These are phyloP conservation scores for Penicillium sp. DNA, from an alignment of 2,329 filamentous ascomycete genomes.

Conservation along the genomic window DNA sequence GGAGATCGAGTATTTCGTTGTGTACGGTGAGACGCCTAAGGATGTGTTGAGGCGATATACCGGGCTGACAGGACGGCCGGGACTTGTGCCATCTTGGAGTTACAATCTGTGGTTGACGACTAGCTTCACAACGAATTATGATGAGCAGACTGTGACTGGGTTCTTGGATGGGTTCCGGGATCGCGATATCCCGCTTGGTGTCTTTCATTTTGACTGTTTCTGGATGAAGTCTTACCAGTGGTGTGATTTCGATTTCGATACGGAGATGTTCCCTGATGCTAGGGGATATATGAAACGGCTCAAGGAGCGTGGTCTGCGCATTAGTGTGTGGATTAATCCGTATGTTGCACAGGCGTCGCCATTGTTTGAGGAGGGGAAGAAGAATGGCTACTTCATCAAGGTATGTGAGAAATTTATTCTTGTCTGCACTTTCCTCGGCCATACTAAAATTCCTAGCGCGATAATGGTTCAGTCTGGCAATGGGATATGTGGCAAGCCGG, in stretches of 20 bases:
- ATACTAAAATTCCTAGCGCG: slow-evolving; percentile 41
- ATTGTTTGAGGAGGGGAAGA: slow-evolving; percentile 63
- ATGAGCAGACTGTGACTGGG: slow-evolving; percentile 64
- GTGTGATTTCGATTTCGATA: slow-evolving; percentile 73
- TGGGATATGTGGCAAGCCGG: slow-evolving; percentile 78
- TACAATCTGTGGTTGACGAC: slow-evolving; percentile 77
- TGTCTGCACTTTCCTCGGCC: background rate
- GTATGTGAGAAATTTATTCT: slow-evolving; percentile 11
- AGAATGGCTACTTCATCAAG: slow-evolving; percentile 67
- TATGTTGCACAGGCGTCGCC: slow-evolving; percentile 70
- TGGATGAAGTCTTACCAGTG: slow-evolving; percentile 75
- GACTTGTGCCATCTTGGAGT: slow-evolving; percentile 69
- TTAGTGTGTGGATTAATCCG: slow-evolving; percentile 76
- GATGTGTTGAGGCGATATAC: slow-evolving; percentile 70
- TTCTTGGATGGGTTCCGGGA: slow-evolving; percentile 70
- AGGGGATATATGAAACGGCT: slow-evolving; percentile 63
- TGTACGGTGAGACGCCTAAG: slow-evolving; percentile 70
- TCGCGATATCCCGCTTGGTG: slow-evolving; percentile 65
- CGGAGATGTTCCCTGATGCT: slow-evolving; percentile 68
- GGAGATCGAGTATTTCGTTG: slow-evolving; percentile 71
- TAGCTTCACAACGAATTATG: slow-evolving; percentile 69
- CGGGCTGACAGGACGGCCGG: slow-evolving; percentile 64
- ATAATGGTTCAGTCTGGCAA: slow-evolving; percentile 70
- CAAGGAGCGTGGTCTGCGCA: slow-evolving; percentile 64
- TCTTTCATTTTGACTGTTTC: slow-evolving; percentile 77